phyloP scores from a whole-genome alignment of 1,284 basidiomycete species.

The Ceratobasidium sp. region DNA sequence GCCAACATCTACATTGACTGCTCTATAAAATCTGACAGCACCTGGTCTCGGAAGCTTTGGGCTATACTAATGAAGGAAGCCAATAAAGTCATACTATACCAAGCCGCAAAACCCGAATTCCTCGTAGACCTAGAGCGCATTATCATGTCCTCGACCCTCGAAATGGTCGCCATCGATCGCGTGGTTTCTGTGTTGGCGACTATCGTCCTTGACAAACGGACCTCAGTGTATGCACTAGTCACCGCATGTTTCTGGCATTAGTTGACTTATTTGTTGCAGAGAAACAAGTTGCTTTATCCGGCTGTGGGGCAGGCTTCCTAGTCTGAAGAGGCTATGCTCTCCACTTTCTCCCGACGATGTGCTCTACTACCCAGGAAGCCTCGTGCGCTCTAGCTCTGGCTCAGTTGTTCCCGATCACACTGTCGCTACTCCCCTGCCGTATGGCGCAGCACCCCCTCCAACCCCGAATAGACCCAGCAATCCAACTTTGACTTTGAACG shows the following conservation, averaged over 20 bases:
- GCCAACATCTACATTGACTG: not conserved
- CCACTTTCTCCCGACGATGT: conserved; percentile 19
- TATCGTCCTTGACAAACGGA: not conserved
- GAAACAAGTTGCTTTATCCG: not conserved
- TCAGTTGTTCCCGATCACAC: not conserved
- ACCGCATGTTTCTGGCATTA: not conserved
- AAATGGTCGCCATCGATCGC: conserved; percentile 22
- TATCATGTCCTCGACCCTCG: conserved; percentile 1
- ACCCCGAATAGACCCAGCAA: not conserved
- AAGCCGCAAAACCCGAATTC: conserved; percentile 11
- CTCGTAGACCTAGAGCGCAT: conserved; percentile 10
- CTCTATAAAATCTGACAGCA: not conserved
- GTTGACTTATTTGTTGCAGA: not conserved
- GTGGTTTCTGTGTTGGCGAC: conserved; percentile 17
- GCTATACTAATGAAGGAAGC: conserved; percentile 23
- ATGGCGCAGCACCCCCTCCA: not conserved
- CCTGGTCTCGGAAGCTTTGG: conserved; percentile 12
- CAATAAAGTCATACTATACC: not conserved
- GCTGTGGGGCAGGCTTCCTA: conserved; percentile 12
- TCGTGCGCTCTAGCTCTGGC: not conserved
- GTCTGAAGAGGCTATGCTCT: not conserved
- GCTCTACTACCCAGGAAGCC: conserved; percentile 8
- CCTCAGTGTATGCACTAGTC: not conserved
- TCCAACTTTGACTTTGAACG: too few species aligned
- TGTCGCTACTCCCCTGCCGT: not conserved